Evolutionary conservation across 768 basidiomycete species (phyloP).

Genomic region (Cyclocybe cylindracea): DNA sequence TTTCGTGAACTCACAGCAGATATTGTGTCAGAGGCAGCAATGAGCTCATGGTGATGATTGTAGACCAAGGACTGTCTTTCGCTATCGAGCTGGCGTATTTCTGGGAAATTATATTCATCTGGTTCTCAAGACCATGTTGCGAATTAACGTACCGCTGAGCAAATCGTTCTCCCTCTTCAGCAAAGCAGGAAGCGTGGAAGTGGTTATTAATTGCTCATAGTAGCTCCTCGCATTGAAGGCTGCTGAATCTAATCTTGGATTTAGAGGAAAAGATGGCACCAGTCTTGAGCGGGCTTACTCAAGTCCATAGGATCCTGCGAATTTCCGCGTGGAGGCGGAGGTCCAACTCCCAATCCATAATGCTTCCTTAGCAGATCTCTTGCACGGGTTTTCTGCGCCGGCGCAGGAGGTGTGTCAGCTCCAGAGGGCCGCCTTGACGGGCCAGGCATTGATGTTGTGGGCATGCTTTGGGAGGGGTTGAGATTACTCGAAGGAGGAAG

Average conservation of each 20-base stretch:
- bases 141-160: constrained; percentile 50
- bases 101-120: constrained; percentile 34
- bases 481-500: not conserved
- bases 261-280: not conserved
- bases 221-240: constrained; percentile 84
- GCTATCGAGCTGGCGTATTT: constrained; percentile 84
- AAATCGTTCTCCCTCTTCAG: constrained; percentile 85
- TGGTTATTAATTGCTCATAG: constrained; percentile 85
- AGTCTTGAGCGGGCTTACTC: constrained; percentile 39
- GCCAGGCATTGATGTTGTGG: not conserved
- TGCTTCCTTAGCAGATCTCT: constrained; percentile 82
- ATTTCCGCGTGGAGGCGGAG: constrained; percentile 61
- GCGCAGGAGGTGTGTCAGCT: constrained; percentile 13
- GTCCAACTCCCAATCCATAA: constrained; percentile 81
- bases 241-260: constrained; percentile 58
- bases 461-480: not conserved
- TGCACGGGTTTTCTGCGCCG: constrained; percentile 56
- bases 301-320: constrained; percentile 80
- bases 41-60: constrained; percentile 94
- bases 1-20: constrained; percentile 55
- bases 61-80: constrained; percentile 92
- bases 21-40: constrained; percentile 92
- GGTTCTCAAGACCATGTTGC: no score
- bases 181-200: constrained; percentile 69
- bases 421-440: not conserved